Conservation (phyloP, 495 filamentous ascomycete genomes). For the Aspergillus olivimuriae region DNA sequence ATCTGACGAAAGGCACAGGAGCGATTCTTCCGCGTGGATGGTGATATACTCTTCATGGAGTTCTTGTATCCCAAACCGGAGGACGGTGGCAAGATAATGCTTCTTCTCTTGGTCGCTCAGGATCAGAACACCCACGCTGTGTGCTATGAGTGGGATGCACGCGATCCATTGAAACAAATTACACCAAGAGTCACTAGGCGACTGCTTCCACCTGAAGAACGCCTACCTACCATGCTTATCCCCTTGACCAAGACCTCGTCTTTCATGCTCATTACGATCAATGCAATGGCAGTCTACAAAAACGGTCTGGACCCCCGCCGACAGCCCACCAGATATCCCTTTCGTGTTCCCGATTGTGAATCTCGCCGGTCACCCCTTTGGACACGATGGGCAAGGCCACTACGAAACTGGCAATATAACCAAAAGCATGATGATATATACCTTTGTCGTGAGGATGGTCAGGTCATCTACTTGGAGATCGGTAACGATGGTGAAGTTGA, state of each 20-base stretch:
- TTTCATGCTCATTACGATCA: conserved; percentile 57
- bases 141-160: conserved; percentile 69
- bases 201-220: conserved; percentile 51
- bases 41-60: conserved; percentile 76
- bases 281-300: conserved; percentile 54
- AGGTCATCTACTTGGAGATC: conserved; percentile 61
- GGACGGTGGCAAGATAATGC: conserved; percentile 60
- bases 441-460: conserved; percentile 73
- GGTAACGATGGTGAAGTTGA: conserved; percentile 39
- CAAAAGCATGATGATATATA: conserved; percentile 64
- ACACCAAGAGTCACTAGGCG: conserved; percentile 40
- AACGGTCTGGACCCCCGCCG: conserved; percentile 37
- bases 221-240: conserved; percentile 59
- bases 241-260: conserved; percentile 59
- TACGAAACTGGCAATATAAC: conserved; percentile 52
- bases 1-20: no score
- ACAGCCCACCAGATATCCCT: conserved; percentile 22
- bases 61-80: conserved; percentile 67
- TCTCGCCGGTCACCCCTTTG: conserved; percentile 32
- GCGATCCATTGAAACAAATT: conserved; percentile 25
- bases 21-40: conserved; percentile 54
- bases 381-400: conserved; percentile 66
- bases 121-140: conserved; percentile 55
- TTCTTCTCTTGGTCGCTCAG: conserved; percentile 64
- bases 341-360: conserved; percentile 23